These are phyloP conservation scores for Populus pruinosa DNA, from an alignment of 345 rosid species.

Conservation along the genomic window DNA sequence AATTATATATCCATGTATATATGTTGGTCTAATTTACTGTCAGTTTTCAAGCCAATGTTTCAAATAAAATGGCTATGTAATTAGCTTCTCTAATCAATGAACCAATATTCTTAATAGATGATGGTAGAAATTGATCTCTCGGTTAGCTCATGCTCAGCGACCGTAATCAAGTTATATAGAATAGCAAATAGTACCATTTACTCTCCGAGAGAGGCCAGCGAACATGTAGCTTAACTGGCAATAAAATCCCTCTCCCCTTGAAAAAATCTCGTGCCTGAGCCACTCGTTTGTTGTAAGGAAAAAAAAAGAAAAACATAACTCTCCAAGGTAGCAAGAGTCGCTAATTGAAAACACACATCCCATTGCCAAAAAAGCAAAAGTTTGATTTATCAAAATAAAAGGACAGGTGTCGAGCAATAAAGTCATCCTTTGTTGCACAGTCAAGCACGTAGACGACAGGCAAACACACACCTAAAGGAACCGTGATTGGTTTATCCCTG, in stretches of 20 bases:
- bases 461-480: slow-evolving; percentile 44
- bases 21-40: not conserved
- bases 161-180: too few species aligned
- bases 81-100: not conserved
- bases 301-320: too few species aligned
- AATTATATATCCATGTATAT: too few species aligned
- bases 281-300: too few species aligned
- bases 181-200: not conserved
- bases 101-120: not conserved
- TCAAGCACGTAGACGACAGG: slow-evolving; percentile 43
- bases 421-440: slow-evolving; percentile 28
- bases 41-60: too few species aligned
- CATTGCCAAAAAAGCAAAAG: slow-evolving; percentile 2
- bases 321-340: slow-evolving; percentile 15
- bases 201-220: slow-evolving; percentile 15
- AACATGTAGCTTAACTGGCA: too few species aligned
- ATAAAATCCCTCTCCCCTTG: too few species aligned
- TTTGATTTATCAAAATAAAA: slow-evolving; percentile 11
- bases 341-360: not conserved
- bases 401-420: slow-evolving; percentile 56
- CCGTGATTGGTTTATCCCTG: slow-evolving; percentile 48
- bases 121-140: not conserved
- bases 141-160: not conserved
- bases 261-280: too few species aligned
- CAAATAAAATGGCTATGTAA: too few species aligned